phyloP scores from a whole-genome alignment of 2,329 filamentous ascomycete species.

The Xylariaceae sp. region DNA sequence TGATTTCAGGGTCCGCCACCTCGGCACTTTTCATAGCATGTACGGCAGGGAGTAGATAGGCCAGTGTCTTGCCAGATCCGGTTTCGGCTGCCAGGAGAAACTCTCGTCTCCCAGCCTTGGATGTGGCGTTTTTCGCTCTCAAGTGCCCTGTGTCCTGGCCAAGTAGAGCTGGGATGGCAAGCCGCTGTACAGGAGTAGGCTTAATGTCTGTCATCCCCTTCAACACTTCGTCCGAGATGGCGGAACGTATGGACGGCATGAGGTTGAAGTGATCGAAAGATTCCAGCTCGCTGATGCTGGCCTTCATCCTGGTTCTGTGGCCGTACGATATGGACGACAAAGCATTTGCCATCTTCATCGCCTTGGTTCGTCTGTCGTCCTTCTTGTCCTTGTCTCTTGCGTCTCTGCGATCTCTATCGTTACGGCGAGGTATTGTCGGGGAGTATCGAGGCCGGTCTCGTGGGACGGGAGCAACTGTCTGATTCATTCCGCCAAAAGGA shows the following conservation, averaged over 20 bases:
- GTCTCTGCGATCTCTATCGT: constrained; percentile 5
- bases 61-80: constrained; percentile 93
- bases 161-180: constrained; percentile 82
- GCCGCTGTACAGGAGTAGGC: constrained; percentile 84
- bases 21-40: constrained; percentile 82
- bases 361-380: constrained; percentile 62
- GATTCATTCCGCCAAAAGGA: constrained; percentile 57
- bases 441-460: constrained; percentile 12
- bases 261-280: constrained; percentile 80
- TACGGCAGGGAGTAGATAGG: constrained; percentile 82
- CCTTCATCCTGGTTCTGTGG: constrained; percentile 45
- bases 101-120: constrained; percentile 40
- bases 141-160: constrained; percentile 47
- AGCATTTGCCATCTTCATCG: constrained; percentile 89
- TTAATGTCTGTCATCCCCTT: constrained; percentile 70
- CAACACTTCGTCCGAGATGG: constrained; percentile 71
- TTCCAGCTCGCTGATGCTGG: constrained; percentile 59
- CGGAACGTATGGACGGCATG: constrained; percentile 67
- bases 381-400: constrained; percentile 32
- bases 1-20: constrained; percentile 54
- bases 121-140: constrained; percentile 28
- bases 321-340: constrained; percentile 76
- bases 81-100: constrained; percentile 94
- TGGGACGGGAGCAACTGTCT: constrained; percentile 44
- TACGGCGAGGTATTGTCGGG: constrained; percentile 5